Percentiles rank a stretch among this genome's conserved stretches.
These are phyloP conservation scores for Wolfiporia cocos DNA, from an alignment of 1,284 basidiomycete genomes.

Conservation along the genomic window DNA sequence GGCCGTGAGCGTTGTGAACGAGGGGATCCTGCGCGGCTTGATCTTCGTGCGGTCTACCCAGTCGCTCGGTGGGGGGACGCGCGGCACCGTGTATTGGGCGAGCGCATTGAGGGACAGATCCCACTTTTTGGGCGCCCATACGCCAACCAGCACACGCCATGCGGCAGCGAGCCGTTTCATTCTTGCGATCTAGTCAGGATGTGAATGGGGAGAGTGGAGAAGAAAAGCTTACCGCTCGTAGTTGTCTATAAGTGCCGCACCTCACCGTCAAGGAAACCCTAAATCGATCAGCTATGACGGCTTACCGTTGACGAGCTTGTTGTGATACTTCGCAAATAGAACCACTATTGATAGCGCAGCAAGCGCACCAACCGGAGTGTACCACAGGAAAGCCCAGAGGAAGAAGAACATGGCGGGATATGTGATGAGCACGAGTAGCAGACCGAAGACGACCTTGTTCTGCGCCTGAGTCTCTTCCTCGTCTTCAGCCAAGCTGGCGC, in stretches of 20 bases:
- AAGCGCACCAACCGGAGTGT: constrained; percentile 47
- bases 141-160: constrained; percentile 86
- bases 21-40: constrained; percentile 14
- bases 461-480: constrained; percentile 93
- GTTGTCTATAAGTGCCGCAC: too few relatives aligned
- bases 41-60: constrained; percentile 54
- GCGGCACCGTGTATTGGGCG: constrained; percentile 67
- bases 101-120: constrained; percentile 70
- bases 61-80: constrained; percentile 56
- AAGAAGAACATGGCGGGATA: constrained; percentile 82
- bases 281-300: constrained; percentile 14
- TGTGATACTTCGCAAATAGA: constrained; percentile 79
- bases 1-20: constrained; percentile 14
- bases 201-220: too few relatives aligned
- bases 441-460: constrained; percentile 84
- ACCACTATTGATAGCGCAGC: constrained; percentile 43
- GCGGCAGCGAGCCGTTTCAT: constrained; percentile 80
- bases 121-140: constrained; percentile 81
- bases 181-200: constrained; percentile 29
- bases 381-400: constrained; percentile 76
- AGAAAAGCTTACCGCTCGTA: constrained; percentile 70
- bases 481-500: constrained; percentile 71
- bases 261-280: too few relatives aligned
- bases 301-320: constrained; percentile 67
- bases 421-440: constrained; percentile 68